A percentile compares a stretch with the other conserved stretches of the same genome.
Conservation (phyloP, 2,329 filamentous ascomycete species). For the Verticillium klebahnii region DNA sequence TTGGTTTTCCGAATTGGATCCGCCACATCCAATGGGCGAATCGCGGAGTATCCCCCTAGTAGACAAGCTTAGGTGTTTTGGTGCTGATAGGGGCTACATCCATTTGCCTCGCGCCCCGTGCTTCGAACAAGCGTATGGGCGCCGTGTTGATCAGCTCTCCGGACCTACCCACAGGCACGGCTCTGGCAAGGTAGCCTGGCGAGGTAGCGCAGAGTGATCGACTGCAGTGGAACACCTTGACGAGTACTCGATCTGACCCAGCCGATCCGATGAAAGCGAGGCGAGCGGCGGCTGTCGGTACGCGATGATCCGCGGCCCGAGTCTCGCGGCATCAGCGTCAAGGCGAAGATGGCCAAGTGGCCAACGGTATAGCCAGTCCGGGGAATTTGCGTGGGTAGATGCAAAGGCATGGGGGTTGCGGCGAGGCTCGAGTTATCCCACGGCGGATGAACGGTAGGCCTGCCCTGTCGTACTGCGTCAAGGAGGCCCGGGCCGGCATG, state of each 20-base stretch:
- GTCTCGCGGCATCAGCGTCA: neutral
- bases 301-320: neutral
- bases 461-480: neutral
- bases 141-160: neutral
- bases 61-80: neutral
- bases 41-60: neutral
- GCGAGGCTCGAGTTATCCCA: neutral
- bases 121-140: neutral
- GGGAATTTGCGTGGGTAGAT: constrained; percentile 2
- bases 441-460: neutral
- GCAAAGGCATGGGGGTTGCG: neutral
- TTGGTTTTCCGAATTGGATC: neutral
- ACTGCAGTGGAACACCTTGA: neutral
- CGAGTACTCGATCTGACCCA: neutral
- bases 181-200: neutral
- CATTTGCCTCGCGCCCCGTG: neutral
- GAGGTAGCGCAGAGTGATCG: neutral
- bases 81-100: neutral
- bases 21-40: neutral
- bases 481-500: neutral
- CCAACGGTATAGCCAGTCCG: neutral
- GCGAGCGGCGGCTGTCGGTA: neutral
- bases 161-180: neutral
- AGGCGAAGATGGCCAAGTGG: neutral
- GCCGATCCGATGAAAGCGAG: neutral